These are phyloP conservation scores for Yamadazyma nakazawae DNA, from an alignment of 805 yeast species.

Conservation along the genomic window DNA sequence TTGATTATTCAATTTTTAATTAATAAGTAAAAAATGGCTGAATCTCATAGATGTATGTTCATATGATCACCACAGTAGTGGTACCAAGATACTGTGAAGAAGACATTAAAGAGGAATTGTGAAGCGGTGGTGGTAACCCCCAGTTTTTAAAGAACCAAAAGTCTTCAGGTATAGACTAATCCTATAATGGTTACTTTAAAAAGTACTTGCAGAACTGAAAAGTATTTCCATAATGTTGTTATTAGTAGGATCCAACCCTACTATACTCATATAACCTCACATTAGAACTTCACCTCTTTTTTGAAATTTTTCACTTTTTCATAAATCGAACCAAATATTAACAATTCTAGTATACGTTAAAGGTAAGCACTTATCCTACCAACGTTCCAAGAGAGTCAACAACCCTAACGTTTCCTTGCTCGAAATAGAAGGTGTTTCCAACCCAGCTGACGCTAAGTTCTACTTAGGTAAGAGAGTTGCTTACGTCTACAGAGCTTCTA, in stretches of 20 bases:
- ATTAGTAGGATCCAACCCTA: too few species aligned
- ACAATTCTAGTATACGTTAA: conserved; percentile 87
- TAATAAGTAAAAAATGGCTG: conserved; percentile 65
- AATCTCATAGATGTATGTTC: conserved; percentile 94
- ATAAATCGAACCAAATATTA: conserved; percentile 23
- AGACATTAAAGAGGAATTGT: not conserved
- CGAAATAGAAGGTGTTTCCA: conserved; percentile 93
- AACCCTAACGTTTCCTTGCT: conserved; percentile 97
- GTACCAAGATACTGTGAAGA: not conserved
- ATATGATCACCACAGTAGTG: not conserved
- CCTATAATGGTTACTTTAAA: too few species aligned
- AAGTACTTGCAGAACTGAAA: too few species aligned
- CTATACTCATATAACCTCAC: too few species aligned
- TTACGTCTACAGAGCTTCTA: conserved; percentile 97
- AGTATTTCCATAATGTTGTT: too few species aligned
- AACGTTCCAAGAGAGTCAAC: conserved; percentile 97
- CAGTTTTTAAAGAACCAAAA: not conserved
- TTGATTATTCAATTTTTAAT: conserved; percentile 13
- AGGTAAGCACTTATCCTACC: conserved; percentile 99
- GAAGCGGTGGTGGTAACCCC: not conserved
- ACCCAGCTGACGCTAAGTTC: conserved; percentile 94
- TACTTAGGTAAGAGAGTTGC: conserved; percentile 99
- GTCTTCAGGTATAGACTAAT: too few species aligned
- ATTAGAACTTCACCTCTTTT: not conserved
- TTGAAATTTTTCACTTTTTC: not conserved